Conservation (phyloP, 78 protist species). For the Anaeramoeba flamelloides region DNA sequence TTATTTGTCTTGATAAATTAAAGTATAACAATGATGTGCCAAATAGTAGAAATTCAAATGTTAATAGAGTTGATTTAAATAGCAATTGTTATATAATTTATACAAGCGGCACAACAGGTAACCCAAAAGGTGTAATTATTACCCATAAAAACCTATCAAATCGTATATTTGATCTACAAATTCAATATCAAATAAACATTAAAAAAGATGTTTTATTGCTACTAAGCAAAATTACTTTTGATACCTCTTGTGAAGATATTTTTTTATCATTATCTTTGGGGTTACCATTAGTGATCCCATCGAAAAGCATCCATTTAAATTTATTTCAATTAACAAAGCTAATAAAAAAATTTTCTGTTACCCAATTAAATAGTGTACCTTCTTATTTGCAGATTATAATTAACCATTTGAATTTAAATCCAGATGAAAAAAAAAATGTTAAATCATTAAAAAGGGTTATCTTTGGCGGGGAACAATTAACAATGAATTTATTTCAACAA, state of each 20-base stretch:
- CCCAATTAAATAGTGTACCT: background rate
- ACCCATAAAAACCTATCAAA: background rate
- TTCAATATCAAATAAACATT: too few species aligned
- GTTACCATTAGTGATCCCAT: background rate
- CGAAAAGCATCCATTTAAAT: background rate
- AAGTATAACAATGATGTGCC: too few species aligned
- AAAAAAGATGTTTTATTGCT: background rate
- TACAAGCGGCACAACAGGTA: slow-evolving; percentile 27
- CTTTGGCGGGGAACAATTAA: slow-evolving; percentile 11
- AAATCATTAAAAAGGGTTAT: background rate
- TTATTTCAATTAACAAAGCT: background rate
- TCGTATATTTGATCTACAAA: background rate
- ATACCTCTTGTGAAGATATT: background rate
- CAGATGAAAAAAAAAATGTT: background rate
- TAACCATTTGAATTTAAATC: too few species aligned
- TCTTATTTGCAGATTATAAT: too few species aligned
- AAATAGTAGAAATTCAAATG: too few species aligned
- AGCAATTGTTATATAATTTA: slow-evolving; percentile 18
- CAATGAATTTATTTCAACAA: background rate
- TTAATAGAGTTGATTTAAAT: too few species aligned
- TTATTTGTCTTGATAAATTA: too few species aligned
- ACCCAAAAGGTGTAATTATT: slow-evolving; percentile 6
- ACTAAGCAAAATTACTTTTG: background rate
- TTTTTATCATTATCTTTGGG: background rate
- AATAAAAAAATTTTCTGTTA: background rate